These are phyloP conservation scores for thale cress (Arabidopsis thaliana) DNA, from an alignment of 345 rosid species.

Conservation along the genomic window TAIR10.1 NC_003071.7:12611001-12611500, in stretches of 20 bases:
- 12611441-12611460: constrained; percentile 97
- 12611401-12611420: constrained; percentile 95
- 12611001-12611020: background rate
- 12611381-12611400: constrained; percentile 99
- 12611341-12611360: background rate
- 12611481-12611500: constrained; percentile 75
- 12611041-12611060: background rate
- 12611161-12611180: constrained; percentile 92
- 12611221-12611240: constrained; percentile 93
- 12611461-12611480: constrained; percentile 88
- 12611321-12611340: background rate
- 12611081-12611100: constrained; percentile 85
- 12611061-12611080: constrained; percentile 82
- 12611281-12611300: constrained; percentile 60
- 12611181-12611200: constrained; percentile 97
- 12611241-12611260: constrained; percentile 99
- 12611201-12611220: constrained; percentile 93
- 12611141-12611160: constrained; percentile 89
- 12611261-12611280: constrained; percentile 97
- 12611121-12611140: constrained; percentile 99
- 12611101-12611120: constrained; percentile 99
- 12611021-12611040: background rate
- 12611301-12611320: background rate
- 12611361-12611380: constrained; percentile 56
- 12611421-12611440: constrained; percentile 94